A percentile compares a stretch with the other conserved stretches of the same genome.
These are phyloP conservation scores for Irpex sp. DNA, from an alignment of 1,284 basidiomycete species.

Conservation along the genomic window DNA sequence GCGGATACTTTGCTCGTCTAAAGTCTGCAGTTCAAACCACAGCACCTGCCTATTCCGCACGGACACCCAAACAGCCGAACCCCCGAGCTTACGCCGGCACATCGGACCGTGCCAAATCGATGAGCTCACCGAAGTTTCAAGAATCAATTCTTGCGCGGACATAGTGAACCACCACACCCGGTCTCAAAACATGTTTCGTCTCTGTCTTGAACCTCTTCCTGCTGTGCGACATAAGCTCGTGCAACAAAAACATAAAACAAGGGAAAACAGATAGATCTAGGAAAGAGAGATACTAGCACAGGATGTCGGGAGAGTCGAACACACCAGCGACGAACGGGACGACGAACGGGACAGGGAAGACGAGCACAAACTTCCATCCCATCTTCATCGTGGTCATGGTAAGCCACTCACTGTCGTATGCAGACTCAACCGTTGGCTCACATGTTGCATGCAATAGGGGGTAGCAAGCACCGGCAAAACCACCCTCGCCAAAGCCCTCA, in stretches of 20 bases:
- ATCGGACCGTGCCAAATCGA: background rate
- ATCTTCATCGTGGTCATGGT: conserved; percentile 47
- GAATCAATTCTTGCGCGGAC: background rate
- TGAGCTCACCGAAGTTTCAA: background rate
- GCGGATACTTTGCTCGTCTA: conserved; percentile 15
- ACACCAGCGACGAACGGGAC: background rate
- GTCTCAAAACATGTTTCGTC: background rate
- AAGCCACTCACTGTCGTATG: conserved; percentile 11
- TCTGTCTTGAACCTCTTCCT: background rate
- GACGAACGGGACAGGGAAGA: background rate
- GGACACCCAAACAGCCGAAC: background rate
- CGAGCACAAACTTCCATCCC: conserved; percentile 12
- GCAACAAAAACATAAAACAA: too few relatives aligned
- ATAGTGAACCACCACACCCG: background rate
- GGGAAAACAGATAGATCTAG: background rate
- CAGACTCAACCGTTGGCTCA: background rate
- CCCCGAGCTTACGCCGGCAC: background rate
- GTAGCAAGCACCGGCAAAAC: conserved; percentile 86
- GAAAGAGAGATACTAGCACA: background rate
- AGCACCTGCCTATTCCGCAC: background rate
- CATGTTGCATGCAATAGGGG: conserved; percentile 39
- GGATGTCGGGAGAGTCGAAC: background rate
- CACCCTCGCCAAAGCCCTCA: conserved; percentile 70
- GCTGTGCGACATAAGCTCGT: too few relatives aligned
- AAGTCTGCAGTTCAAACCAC: background rate